Evolutionary conservation across 2,329 filamentous ascomycete species (phyloP), one percentile per base, ranked within the genome.

Genomic region (Lecanosticta acicola): DNA sequence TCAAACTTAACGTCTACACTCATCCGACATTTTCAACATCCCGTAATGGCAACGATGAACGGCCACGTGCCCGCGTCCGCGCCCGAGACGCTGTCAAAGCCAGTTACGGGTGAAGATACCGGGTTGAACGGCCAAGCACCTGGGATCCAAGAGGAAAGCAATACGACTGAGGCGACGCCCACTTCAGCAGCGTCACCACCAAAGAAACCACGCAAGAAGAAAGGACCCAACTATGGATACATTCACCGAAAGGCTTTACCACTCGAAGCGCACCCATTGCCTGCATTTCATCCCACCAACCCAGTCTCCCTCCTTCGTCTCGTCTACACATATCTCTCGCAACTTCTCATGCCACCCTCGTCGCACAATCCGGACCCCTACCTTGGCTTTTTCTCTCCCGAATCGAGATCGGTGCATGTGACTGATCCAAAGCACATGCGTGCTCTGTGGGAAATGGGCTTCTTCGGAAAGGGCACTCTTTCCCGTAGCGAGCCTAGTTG

Each of bases 401-500:
- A 84, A 46, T 94, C 88, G 3, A 80, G 83, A 21, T 93, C 89
- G 0, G 78, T 98, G 13, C 87, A 95, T 63, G 76, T 98, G 46
- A 87, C 81, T 14, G 84, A 96, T 64, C 73, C 81, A 19, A 74
- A 76, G 45, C 83, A 87, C 3, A 83, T 94, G 51, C 77, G 85
- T 44, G 87, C 84, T 1, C 69, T 98, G 18, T 98, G 94, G 93
- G 87, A 95, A 67, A 87, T 94, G 71, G 93, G 93, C 3, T 98
- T 98, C 69, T 98, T 91, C 67, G 94, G 94, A 39, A 96, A 96
- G 67, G 93, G 93, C 36, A 91, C 75, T 58, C 72, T 97, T 48
- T 96, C 90, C 71, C 81, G 94, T 59, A 96, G 90, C 73, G 91
- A 98, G 66, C 91, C 91, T 2, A 93, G 83, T 57, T 98, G 93